A percentile compares a stretch with the other conserved stretches of the same genome.
Evolutionary conservation across 345 rosid species (phyloP).

Genomic region (Eucalyptus paniculata): DNA sequence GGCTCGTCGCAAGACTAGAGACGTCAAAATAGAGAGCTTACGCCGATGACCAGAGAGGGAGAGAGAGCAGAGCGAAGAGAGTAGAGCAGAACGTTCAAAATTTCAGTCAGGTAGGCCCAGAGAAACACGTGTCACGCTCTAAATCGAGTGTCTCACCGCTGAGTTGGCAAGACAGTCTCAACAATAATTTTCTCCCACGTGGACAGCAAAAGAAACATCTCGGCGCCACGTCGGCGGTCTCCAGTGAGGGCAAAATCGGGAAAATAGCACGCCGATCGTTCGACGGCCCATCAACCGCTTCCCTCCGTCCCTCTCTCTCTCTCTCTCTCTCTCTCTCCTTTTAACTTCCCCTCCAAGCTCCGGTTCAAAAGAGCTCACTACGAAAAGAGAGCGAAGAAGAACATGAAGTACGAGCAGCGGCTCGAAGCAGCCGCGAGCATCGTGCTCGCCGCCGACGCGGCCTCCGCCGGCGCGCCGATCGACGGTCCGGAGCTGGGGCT

Average conservation of each 20-base stretch:
- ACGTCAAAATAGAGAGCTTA: too few relatives aligned
- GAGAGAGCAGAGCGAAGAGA: too few relatives aligned
- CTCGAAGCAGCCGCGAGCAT: constrained; percentile 42
- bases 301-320: neutral
- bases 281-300: neutral
- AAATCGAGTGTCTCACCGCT: neutral
- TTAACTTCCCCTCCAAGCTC: neutral
- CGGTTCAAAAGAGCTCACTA: neutral
- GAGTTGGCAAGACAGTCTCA: neutral
- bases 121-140: too few relatives aligned
- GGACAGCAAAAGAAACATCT: neutral
- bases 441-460: constrained; percentile 22
- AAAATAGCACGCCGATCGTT: neutral
- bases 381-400: neutral
- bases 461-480: neutral
- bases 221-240: neutral
- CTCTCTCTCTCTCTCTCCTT: neutral
- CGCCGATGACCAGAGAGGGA: too few relatives aligned
- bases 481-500: constrained; percentile 33
- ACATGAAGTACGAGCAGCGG: constrained; percentile 60
- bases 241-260: neutral
- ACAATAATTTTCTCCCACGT: neutral
- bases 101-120: too few relatives aligned
- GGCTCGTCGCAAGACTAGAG: too few relatives aligned
- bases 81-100: too few relatives aligned